Evolutionary conservation across 176 grass and related monocot genomes (phyloP).

Genomic region (Cenchrus fungigraminus): DNA sequence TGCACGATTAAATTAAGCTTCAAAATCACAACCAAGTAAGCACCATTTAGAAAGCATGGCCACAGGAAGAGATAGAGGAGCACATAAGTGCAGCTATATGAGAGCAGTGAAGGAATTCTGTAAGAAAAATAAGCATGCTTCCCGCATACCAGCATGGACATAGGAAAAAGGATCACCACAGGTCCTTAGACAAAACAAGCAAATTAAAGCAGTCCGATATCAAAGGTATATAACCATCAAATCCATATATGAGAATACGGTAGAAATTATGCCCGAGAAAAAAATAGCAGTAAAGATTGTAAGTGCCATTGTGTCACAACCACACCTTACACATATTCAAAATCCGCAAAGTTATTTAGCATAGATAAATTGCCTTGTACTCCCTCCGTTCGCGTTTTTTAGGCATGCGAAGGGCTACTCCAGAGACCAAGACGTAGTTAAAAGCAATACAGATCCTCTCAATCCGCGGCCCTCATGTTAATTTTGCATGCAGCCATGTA

Average conservation of each 20-base stretch:
- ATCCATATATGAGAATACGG: not conserved
- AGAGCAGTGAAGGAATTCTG: not conserved
- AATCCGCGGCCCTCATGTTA: too few relatives aligned
- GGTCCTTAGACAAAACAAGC: not conserved
- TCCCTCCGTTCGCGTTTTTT: too few relatives aligned
- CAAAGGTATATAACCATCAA: not conserved
- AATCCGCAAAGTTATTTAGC: slow-evolving; percentile 10
- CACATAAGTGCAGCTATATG: not conserved
- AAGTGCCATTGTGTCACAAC: slow-evolving; percentile 5
- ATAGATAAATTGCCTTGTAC: not conserved
- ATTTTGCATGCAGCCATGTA: too few relatives aligned
- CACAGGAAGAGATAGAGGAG: not conserved
- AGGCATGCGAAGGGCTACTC: too few relatives aligned
- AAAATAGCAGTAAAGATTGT: slow-evolving; percentile 26
- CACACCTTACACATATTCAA: not conserved
- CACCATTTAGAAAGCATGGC: slow-evolving; percentile 1
- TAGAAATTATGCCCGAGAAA: not conserved
- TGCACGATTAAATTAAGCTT: slow-evolving; percentile 30
- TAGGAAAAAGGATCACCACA: slow-evolving; percentile 4
- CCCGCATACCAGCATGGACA: slow-evolving; percentile 9
- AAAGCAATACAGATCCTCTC: too few relatives aligned
- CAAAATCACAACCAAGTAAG: slow-evolving; percentile 17
- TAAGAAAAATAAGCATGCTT: slow-evolving; percentile 17
- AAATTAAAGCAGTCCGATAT: not conserved
- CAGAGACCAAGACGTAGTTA: too few relatives aligned